A percentile compares a stretch with the other conserved stretches of the same genome.
phyloP scores from a whole-genome alignment of 805 yeast species.

The Candida montana region DNA sequence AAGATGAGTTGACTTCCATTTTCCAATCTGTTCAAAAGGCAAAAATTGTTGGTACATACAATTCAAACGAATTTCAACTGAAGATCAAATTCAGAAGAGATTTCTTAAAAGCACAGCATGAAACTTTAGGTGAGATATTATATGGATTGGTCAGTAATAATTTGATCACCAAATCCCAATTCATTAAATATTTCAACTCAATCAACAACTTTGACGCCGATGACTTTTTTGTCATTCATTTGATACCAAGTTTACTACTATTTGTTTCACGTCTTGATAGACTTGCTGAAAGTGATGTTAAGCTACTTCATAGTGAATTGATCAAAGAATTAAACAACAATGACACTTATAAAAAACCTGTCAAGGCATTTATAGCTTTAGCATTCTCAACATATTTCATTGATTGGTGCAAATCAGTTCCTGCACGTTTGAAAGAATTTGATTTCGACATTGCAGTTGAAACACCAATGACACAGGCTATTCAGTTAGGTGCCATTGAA shows the following conservation, averaged over 20 bases:
- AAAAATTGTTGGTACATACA: constrained; percentile 47
- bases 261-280: constrained; percentile 36
- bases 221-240: constrained; percentile 61
- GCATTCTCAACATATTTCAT: constrained; percentile 55
- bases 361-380: constrained; percentile 42
- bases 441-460: constrained; percentile 55
- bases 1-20: constrained; percentile 48
- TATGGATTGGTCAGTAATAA: constrained; percentile 43
- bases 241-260: constrained; percentile 52
- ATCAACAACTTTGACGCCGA: constrained; percentile 46
- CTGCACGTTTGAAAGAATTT: constrained; percentile 36
- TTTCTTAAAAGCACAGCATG: constrained; percentile 63
- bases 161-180: constrained; percentile 29
- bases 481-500: constrained; percentile 66
- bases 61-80: constrained; percentile 40
- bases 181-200: constrained; percentile 38
- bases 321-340: constrained; percentile 32
- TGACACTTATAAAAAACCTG: constrained; percentile 42
- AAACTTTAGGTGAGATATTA: constrained; percentile 60
- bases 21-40: constrained; percentile 47
- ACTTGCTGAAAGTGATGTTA: constrained; percentile 34
- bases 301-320: constrained; percentile 32
- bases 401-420: constrained; percentile 58
- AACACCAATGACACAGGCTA: constrained; percentile 51
- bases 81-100: constrained; percentile 54